phyloP scores from a whole-genome alignment of 1,139 yeast genomes.

The Taiozyma sp. region DNA sequence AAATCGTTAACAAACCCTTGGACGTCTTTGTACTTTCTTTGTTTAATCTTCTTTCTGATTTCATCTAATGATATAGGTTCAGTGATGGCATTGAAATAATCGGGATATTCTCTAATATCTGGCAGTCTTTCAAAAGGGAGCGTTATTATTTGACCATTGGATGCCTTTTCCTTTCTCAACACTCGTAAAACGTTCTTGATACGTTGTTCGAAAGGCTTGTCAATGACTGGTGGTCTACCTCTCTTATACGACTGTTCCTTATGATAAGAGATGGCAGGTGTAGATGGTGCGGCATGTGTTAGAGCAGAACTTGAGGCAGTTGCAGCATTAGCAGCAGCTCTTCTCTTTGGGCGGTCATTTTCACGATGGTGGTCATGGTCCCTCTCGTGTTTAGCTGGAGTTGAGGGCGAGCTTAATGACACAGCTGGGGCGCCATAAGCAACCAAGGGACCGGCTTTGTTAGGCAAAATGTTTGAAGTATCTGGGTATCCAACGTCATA shows the following conservation, averaged over 20 bases:
- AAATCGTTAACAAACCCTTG: conserved; percentile 77
- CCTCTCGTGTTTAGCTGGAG: conserved; percentile 4
- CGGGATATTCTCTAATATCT: conserved; percentile 58
- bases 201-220: conserved; percentile 88
- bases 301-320: background rate
- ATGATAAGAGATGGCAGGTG: conserved; percentile 5
- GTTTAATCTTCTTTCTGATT: conserved; percentile 79
- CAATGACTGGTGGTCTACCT: conserved; percentile 95
- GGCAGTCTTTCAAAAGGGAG: conserved; percentile 78
- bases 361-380: conserved; percentile 10
- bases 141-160: conserved; percentile 45
- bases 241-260: conserved; percentile 55
- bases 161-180: conserved; percentile 66
- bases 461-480: conserved; percentile 53
- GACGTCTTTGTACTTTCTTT: conserved; percentile 74
- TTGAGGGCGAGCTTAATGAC: conserved; percentile 2
- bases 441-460: conserved; percentile 29
- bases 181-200: conserved; percentile 82
- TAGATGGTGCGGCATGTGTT: background rate
- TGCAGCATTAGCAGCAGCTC: conserved; percentile 3
- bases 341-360: conserved; percentile 4
- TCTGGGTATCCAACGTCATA: conserved; percentile 56
- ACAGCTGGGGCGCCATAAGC: conserved; percentile 10
- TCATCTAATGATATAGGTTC: conserved; percentile 81
- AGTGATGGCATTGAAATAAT: conserved; percentile 58